These are phyloP conservation scores for Klebsormidium nitens DNA, from an alignment of 139 green algal genomes.

Conservation along the genomic window DNA sequence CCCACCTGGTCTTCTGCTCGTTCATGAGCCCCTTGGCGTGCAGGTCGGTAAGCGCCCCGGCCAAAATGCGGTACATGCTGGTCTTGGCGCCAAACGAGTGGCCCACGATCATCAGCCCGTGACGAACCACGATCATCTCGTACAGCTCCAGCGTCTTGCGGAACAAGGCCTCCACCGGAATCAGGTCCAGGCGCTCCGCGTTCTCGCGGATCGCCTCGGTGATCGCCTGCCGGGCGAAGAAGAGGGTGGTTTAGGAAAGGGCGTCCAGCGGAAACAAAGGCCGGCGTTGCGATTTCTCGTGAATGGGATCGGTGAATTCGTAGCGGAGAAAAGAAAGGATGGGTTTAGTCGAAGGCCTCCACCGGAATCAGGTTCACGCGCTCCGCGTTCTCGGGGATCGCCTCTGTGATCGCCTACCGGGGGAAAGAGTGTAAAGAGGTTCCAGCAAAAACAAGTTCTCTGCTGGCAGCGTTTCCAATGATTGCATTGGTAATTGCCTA, in stretches of 20 bases:
- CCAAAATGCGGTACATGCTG: conserved; percentile 43
- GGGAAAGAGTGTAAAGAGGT: conserved; percentile 41
- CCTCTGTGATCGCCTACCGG: conserved; percentile 28
- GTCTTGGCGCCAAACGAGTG: conserved; percentile 65
- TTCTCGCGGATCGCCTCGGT: conserved; percentile 19
- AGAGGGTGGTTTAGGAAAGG: conserved; percentile 56
- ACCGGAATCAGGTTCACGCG: conserved; percentile 31
- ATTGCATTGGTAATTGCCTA: too few relatives aligned
- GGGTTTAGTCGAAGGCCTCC: conserved; percentile 8
- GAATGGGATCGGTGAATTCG: not conserved
- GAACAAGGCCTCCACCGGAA: conserved; percentile 34
- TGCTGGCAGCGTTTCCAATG: too few relatives aligned
- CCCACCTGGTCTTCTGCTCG: conserved; percentile 8
- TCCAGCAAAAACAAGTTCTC: too few relatives aligned
- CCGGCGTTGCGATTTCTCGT: not conserved
- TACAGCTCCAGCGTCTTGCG: conserved; percentile 50
- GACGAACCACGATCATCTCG: conserved; percentile 52
- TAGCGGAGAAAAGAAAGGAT: not conserved
- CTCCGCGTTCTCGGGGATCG: conserved; percentile 15
- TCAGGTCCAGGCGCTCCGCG: conserved; percentile 21
- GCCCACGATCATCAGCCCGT: conserved; percentile 51
- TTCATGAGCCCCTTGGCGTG: conserved; percentile 27
- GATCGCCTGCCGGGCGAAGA: conserved; percentile 41
- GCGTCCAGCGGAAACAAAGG: conserved; percentile 15
- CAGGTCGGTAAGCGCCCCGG: conserved; percentile 52